These are phyloP conservation scores for Myxozyma melibiosi DNA, from an alignment of 805 yeast species.

Conservation along the genomic window DNA sequence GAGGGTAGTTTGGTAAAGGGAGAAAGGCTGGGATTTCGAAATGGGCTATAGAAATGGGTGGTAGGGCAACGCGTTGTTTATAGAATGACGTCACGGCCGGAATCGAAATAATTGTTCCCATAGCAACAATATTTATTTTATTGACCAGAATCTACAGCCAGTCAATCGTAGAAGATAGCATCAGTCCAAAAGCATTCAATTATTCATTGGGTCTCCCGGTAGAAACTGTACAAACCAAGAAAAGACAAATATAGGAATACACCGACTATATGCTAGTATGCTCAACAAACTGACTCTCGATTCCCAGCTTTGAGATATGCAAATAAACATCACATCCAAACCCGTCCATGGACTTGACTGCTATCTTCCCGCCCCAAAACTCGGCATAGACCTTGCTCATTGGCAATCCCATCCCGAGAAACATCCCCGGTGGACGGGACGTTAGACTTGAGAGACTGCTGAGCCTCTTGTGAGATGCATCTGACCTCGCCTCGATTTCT, in stretches of 20 bases:
- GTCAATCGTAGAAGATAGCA: too few species aligned
- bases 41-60: background rate
- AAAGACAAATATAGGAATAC: background rate
- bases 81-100: background rate
- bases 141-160: too few species aligned
- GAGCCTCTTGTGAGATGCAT: conserved; percentile 56
- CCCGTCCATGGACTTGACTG: conserved; percentile 82
- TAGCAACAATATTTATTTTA: too few species aligned
- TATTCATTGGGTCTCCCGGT: background rate
- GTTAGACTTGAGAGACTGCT: conserved; percentile 67
- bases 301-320: conserved; percentile 76
- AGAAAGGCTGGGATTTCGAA: background rate
- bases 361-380: conserved; percentile 92
- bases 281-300: conserved; percentile 35
- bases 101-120: too few species aligned
- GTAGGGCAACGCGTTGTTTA: background rate
- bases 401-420: conserved; percentile 86
- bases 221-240: background rate
- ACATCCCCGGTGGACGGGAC: conserved; percentile 70
- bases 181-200: too few species aligned
- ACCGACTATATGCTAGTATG: conserved; percentile 6
- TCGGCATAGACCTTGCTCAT: conserved; percentile 86
- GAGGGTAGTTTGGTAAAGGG: too few species aligned
- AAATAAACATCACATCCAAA: conserved; percentile 89
- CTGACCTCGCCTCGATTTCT: conserved; percentile 35